Conservation (phyloP, 176 grass and related monocot species). For the Paspalum notatum region DNA sequence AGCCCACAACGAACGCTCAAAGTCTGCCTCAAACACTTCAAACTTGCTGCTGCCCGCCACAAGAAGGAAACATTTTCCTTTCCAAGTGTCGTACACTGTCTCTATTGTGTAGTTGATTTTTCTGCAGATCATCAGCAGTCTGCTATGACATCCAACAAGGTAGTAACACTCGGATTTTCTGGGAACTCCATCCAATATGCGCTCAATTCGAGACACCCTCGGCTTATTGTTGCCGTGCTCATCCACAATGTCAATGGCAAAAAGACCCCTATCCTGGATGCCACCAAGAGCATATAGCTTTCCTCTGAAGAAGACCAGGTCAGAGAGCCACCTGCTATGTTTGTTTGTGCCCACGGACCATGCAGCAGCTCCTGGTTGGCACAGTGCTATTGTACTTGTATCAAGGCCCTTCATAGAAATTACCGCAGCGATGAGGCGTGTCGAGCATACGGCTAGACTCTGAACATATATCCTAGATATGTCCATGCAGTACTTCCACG, state of each 20-base stretch:
- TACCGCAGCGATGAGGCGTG: neutral
- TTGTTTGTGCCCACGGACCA: neutral
- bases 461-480: neutral
- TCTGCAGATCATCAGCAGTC: neutral
- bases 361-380: too few species aligned
- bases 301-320: neutral
- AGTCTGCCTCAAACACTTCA: slow-evolving; percentile 1
- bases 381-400: neutral
- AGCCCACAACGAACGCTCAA: neutral
- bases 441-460: neutral
- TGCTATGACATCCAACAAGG: neutral
- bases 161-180: neutral
- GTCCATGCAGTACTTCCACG: neutral
- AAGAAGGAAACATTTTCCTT: neutral
- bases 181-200: neutral
- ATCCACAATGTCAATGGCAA: neutral
- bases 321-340: neutral
- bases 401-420: neutral
- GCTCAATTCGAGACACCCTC: neutral
- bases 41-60: neutral
- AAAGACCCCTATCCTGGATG: neutral
- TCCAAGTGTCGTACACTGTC: neutral
- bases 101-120: neutral
- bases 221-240: neutral
- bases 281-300: neutral